Conservation (phyloP, 345 rosid species). For the Limnanthes douglasii region DNA sequence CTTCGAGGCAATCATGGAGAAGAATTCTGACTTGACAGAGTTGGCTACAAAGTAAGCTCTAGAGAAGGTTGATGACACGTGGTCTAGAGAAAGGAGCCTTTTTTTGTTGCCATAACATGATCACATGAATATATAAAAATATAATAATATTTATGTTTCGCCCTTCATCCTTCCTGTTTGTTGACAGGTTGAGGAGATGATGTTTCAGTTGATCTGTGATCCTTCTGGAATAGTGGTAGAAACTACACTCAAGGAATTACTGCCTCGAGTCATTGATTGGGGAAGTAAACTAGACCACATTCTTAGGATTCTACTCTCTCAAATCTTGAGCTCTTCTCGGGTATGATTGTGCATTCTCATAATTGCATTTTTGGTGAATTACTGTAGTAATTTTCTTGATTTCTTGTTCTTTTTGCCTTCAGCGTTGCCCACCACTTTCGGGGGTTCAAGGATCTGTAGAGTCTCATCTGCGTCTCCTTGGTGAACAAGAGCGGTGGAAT, state of each 20-base stretch:
- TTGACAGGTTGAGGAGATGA: constrained; percentile 83
- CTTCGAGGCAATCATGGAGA: constrained; percentile 64
- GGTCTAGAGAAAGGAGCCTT: constrained; percentile 32
- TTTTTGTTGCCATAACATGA: constrained; percentile 25
- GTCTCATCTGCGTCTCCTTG: constrained; percentile 73
- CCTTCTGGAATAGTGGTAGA: constrained; percentile 94
- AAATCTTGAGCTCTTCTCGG: constrained; percentile 61
- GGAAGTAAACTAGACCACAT: constrained; percentile 75
- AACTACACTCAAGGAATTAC: constrained; percentile 66
- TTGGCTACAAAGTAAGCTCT: constrained; percentile 61
- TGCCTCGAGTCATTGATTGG: constrained; percentile 77
- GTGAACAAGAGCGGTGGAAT: constrained; percentile 94
- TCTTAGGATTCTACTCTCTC: constrained; percentile 63
- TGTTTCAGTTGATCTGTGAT: constrained; percentile 88
- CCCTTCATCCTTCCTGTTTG: constrained; percentile 19
- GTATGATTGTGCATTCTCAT: constrained; percentile 21
- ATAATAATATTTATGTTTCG: constrained; percentile 11
- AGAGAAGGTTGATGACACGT: constrained; percentile 50
- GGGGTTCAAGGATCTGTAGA: constrained; percentile 95
- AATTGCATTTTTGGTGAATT: constrained; percentile 7
- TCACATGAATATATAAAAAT: constrained; percentile 8
- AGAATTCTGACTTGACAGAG: constrained; percentile 64
- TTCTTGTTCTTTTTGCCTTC: constrained; percentile 12
- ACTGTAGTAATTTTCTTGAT: constrained; percentile 5
- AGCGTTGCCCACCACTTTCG: constrained; percentile 90